Evolutionary conservation across 768 basidiomycete genomes (phyloP), one percentile per base, ranked within the genome.

Genomic region (Russula emetica): DNA sequence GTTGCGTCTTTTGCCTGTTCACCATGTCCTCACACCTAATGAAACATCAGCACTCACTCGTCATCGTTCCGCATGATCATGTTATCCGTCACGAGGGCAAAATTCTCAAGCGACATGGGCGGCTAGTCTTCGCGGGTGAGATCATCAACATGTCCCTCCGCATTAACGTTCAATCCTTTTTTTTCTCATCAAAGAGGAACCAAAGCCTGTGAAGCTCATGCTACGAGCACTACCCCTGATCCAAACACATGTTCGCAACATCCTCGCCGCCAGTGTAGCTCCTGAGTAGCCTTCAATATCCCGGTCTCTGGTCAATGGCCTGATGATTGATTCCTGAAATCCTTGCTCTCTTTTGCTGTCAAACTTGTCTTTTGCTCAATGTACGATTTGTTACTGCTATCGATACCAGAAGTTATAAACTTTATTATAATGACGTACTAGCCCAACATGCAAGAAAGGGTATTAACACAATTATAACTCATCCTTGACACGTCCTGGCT

Each of bases 131-230:
- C 40, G 82, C 88, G 7, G 84, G 92, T 90, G 69, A 60, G 78
- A 70, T 16, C n/a, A 38, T 57, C 26, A n/a, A 45, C 3, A 30
- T 6, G 49, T 28, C n/a, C 38, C 13, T 32, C 36, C 16, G 26
- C 32, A 26, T 9, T 14, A 14, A 11, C 24, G 22, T 40, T 14
- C 26, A 61, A 13, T 13, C 8, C 20, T 14, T 42, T 44, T 60
- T 16, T 51, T 30, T 59, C 9, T 54, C 24, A 28, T 44, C 28
- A 11, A 65, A 91, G 90, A 85, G 30, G 86, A 90, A 73, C 75
- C 80, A 42, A 85, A 88, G 70, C 83, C 90, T n/a, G 82, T 90
- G 67, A 85, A 85, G 70, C 82, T 91, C n/a, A 82, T 93, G 54
- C 81, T 82, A 22, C 66, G 62, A 40, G 67, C 67, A 22, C 53